These are phyloP conservation scores for Crithidia bombi DNA, from an alignment of 208 protist species.

Conservation along the genomic window DNA sequence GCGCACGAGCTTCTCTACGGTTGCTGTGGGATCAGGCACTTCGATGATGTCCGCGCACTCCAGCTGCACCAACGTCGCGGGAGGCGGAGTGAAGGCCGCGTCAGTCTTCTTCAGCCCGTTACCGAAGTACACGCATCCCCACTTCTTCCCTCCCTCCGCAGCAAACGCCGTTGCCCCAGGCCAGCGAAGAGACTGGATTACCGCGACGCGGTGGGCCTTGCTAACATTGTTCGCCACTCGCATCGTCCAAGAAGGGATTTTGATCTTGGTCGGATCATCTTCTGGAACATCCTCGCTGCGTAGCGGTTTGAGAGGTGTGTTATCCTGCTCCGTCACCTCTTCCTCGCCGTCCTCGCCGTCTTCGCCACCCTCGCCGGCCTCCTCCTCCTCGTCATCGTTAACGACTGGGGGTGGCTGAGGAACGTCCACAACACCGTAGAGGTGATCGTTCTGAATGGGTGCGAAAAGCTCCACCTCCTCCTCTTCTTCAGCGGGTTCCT, in stretches of 20 bases:
- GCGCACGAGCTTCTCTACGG: constrained; percentile 90
- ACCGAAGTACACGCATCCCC: constrained; percentile 91
- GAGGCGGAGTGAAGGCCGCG: constrained; percentile 81
- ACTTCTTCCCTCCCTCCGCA: constrained; percentile 75
- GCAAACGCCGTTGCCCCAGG: constrained; percentile 86
- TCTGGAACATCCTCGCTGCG: constrained; percentile 83
- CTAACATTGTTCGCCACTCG: constrained; percentile 82
- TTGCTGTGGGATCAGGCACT: constrained; percentile 84
- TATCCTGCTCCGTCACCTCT: constrained; percentile 63
- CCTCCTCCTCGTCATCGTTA: constrained; percentile 84
- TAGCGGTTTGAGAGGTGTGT: constrained; percentile 77
- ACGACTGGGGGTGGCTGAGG: constrained; percentile 83
- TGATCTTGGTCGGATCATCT: constrained; percentile 87
- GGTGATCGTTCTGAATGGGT: constrained; percentile 76
- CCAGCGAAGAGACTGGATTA: constrained; percentile 89
- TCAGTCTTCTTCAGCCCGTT: constrained; percentile 90
- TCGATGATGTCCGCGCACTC: constrained; percentile 88
- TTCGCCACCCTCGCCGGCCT: constrained; percentile 41
- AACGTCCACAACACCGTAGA: constrained; percentile 86
- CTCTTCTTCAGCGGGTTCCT: constrained; percentile 71
- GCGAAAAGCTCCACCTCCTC: constrained; percentile 88
- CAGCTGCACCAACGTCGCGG: constrained; percentile 72
- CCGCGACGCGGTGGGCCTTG: constrained; percentile 83
- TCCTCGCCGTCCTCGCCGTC: constrained; percentile 46
- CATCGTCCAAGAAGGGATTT: constrained; percentile 82